A percentile compares a stretch with the other conserved stretches of the same genome.
Evolutionary conservation across 1,284 basidiomycete species (phyloP).

Genomic region (Cutaneotrichosporon sp.): DNA sequence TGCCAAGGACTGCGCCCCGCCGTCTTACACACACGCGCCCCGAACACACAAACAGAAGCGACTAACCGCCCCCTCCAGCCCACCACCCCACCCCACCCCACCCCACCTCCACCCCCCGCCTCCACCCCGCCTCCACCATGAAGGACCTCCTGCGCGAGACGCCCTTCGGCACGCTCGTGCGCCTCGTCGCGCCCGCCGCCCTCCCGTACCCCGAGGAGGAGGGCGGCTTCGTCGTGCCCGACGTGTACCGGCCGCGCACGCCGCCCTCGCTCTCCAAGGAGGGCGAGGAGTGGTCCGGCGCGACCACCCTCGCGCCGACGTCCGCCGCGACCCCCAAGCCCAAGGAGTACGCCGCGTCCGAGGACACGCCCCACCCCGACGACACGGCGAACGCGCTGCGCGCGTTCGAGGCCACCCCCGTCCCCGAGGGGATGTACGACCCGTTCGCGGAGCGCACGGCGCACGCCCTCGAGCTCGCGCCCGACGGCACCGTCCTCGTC

Average conservation of each 20-base stretch:
- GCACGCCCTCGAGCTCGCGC: constrained; percentile 13
- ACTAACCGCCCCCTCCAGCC: neutral
- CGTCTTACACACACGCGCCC: neutral
- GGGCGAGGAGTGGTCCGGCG: too few species aligned
- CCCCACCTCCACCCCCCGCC: neutral
- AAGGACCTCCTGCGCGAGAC: constrained; percentile 17
- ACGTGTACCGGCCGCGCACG: constrained; percentile 9
- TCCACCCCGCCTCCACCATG: too few species aligned
- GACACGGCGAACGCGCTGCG: neutral
- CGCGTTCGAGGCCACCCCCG: neutral
- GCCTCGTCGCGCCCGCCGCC: constrained; percentile 11
- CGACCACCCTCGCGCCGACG: neutral
- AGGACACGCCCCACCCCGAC: neutral
- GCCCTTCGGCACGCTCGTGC: constrained; percentile 16
- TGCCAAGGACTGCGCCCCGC: neutral
- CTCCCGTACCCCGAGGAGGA: constrained; percentile 34
- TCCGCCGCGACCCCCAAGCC: neutral
- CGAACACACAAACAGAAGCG: neutral
- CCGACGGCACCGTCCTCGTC: constrained; percentile 43
- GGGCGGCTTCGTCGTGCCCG: constrained; percentile 22
- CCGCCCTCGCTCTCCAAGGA: too few species aligned
- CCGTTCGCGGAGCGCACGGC: neutral
- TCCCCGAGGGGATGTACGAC: constrained; percentile 3
- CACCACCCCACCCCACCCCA: neutral
- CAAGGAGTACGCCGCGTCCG: neutral